Percentiles rank a stretch among this genome's conserved stretches.
These are phyloP conservation scores for Bryopsis sp. DNA, from an alignment of 139 green algal genomes.

Conservation along the genomic window DNA sequence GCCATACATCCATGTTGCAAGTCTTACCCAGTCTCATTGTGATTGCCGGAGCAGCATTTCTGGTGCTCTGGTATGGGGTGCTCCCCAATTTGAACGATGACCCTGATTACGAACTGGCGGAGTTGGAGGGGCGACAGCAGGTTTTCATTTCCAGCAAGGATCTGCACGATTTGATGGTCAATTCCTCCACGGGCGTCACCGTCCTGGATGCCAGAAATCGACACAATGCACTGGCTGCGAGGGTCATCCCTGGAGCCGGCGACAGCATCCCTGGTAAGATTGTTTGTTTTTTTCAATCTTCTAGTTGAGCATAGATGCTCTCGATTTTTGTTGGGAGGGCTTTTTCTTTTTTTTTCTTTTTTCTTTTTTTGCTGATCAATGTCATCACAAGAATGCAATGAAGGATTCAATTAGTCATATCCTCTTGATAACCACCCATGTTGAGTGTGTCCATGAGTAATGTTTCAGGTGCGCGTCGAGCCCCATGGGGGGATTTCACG, in stretches of 20 bases:
- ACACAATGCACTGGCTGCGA: not conserved
- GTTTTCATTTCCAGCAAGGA: conserved; percentile 8
- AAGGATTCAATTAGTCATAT: not conserved
- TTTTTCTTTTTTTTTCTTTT: not conserved
- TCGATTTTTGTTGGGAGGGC: not conserved
- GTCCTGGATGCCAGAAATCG: conserved; percentile 5
- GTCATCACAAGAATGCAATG: not conserved
- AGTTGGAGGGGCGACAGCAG: not conserved
- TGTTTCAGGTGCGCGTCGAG: not conserved
- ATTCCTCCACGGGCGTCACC: conserved; percentile 1
- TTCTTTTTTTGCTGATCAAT: not conserved
- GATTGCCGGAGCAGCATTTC: not conserved
- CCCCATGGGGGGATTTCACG: conserved; percentile 2
- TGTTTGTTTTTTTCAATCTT: not conserved
- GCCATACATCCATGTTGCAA: too few species aligned
- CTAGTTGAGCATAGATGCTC: not conserved
- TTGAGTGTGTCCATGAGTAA: not conserved
- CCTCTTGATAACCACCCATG: not conserved
- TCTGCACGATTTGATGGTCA: not conserved
- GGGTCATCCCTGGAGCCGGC: not conserved
- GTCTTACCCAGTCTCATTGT: too few species aligned
- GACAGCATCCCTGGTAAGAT: not conserved
- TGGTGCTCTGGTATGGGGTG: not conserved
- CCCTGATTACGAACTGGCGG: not conserved
- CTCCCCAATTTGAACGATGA: not conserved